Evolutionary conservation across 2,329 filamentous ascomycete species (phyloP), one percentile per base, ranked within the genome.

Genomic region (Fusarium nisikadoi): DNA sequence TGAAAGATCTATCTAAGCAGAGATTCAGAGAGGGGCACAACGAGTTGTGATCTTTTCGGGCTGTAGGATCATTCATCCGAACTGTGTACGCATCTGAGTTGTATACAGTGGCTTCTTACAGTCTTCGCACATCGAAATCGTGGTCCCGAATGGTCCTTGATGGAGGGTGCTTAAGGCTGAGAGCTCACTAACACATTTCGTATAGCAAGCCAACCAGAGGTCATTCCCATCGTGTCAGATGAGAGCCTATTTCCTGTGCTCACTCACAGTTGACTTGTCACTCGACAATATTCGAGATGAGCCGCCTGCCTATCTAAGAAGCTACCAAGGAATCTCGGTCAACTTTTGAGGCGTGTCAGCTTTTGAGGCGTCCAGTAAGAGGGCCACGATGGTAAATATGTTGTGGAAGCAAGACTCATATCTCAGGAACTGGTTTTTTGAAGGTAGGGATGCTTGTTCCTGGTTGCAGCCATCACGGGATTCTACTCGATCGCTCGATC

Each of bases 391-490:
- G 25, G 19, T 53, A 25, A 29, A 23, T 45, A 23, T 63, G 20
- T 33, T 57, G 19, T 36, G 33, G 56, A 57, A 69, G 50, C 35
- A 33, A 47, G 29, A 52, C 39, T 62, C 19, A 52, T 45, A 63
- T 52, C 45, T 47, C 35, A 53, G 25, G n/a, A 53, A 53, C 49
- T 42, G 36, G 35, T 19, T 45, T 68, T 68, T 52, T 19, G 1
- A 35, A 45, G 31, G 65, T 53, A 64, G 45, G 65, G 65, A 60
- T 68, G 36, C 45, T 62, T 52, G 23, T 38, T 58, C 19, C 31
- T 39, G 65, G 65, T 69, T 68, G 65, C 65, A 69, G 64, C 57
- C 57, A 57, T 42, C 29, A 63, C 63, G 13, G 12, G n/a, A 38
- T 33, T 38, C 10, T 47, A 16, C 25, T 64, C 45, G 38, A 68